Evolutionary conservation across 2,329 filamentous ascomycete species (phyloP), one percentile per base, ranked within the genome.

Genomic region (Lizonia empirigonia): DNA sequence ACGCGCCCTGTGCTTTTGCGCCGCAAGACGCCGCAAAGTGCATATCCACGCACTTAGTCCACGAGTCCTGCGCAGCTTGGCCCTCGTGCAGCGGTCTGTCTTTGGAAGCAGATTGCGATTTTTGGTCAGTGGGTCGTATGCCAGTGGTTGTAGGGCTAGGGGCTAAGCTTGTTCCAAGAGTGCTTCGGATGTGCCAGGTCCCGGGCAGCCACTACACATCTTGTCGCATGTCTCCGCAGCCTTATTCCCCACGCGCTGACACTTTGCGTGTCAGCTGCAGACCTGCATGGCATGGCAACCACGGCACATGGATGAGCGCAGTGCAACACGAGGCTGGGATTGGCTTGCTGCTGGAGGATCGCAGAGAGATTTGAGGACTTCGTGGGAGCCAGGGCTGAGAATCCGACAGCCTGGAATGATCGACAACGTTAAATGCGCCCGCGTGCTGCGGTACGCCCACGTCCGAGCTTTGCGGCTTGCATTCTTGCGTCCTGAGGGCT

Each of bases 111-210:
- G 27, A 50, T 22, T 50, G 34, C 48, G 19, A 45, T 18, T 51
- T 45, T 40, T 50, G 47, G 47, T 40, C 23, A 16, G 29, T 45
- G 42, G 38, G 24, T 30, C 50, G 47, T 35, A 15, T 4, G 16
- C 49, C 46, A 65, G 68, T 65, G 65, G 63, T 42, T 51, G 44
- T n/a, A 26, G 29, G 15, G 53, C 58, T 53, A 54, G 46, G n/a
- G 49, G 57, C 55, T 67, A 67, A 70, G 69, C 66, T 68, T 65
- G 66, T 67, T 67, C 61, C 50, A 62, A 68, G 59, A 55, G 37
- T 55, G 59, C 55, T 57, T 60, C 53, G 70, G 69, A 69, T 68
- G 68, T 66, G 54, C 63, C 64, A 68, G 19, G 51, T 65, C 62
- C 69, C 68, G 69, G 26, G 36, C 59, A 62, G 64, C 66, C 60